Conservation (phyloP, 768 basidiomycete genomes). For the Suillus brevipes region DNA sequence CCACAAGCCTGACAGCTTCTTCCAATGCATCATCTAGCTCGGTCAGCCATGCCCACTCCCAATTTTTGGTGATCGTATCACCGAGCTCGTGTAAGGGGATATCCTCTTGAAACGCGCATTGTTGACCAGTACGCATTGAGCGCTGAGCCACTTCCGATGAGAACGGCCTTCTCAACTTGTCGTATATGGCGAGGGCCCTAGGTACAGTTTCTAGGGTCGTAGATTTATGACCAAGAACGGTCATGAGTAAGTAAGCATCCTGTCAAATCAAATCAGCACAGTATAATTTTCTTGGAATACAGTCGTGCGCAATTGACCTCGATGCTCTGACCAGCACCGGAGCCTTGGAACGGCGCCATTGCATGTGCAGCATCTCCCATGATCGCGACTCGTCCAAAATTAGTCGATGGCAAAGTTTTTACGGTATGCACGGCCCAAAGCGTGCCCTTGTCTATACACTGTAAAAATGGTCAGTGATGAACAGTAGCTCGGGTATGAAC, state of each 20-base stretch:
- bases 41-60: constrained; percentile 52
- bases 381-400: constrained; percentile 50
- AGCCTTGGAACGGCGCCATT: constrained; percentile 44
- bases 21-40: constrained; percentile 21
- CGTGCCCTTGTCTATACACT: constrained; percentile 55
- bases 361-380: constrained; percentile 45
- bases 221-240: constrained; percentile 44
- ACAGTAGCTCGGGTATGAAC: not conserved
- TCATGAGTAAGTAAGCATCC: constrained; percentile 39
- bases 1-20: constrained; percentile 21
- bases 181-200: constrained; percentile 48
- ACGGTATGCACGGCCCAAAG: constrained; percentile 68
- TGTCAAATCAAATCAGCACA: constrained; percentile 12
- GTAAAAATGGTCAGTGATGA: constrained; percentile 5
- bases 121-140: constrained; percentile 20
- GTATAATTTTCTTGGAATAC: not conserved
- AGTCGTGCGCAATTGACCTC: constrained; percentile 33
- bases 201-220: constrained; percentile 35
- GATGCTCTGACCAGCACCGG: constrained; percentile 44
- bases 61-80: constrained; percentile 45
- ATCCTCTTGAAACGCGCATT: constrained; percentile 19
- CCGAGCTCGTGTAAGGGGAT: constrained; percentile 41
- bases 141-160: constrained; percentile 36
- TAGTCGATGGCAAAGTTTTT: constrained; percentile 49
- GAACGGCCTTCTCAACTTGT: constrained; percentile 49